Base-by-base conservation (phyloP, 768 basidiomycete species). In the Suillus luteus region DNA sequence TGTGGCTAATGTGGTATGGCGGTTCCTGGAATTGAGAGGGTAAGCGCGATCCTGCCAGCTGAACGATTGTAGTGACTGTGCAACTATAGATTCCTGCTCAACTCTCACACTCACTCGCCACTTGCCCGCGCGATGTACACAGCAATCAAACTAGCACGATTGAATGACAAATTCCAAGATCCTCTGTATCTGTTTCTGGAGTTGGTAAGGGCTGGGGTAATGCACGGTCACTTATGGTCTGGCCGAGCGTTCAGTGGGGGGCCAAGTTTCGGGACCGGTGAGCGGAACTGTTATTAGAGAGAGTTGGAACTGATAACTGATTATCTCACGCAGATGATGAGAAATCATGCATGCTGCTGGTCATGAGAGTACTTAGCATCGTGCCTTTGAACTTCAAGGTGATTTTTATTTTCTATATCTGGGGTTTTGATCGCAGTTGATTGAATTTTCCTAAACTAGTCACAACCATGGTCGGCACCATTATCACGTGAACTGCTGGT, bases 81-180 rank as follows among this genome's bases (percentile, higher is more conserved):
- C 22, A 62, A 61, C 61, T 17, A 61, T 71, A 97, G 96, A 68
- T 97, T 98, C 83, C 82, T 97, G 63, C 77, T 91, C 66, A 93
- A 92, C 73, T 85, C 90, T 5, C 96, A 99, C 77, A 87, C 85
- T 44, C 96, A 97, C 73, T 92, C 94, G 4, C 83, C 92, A 40
- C 81, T 97, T 70, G 96, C 95, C 48, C 87, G 94, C 63, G 97
- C 97, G 9, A 93, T 98, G 86, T 86, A 92, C 76, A 85, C 83
- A 33, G 93, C 93, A 17, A 81, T 96, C 72, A 85, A 86, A 68
- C 82, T 81, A 40, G 87, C 92, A 7, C 86, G 92, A 44, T 77
- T 98, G 69, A 97, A 96, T 75, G 97, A 99, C 82, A 97, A 97
- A 79, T 98, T 99, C 83, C 97, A 99, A 75, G 97, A 99, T 76